These are phyloP conservation scores for Trichocladium antarcticum DNA, from an alignment of 495 filamentous ascomycete species.

Conservation along the genomic window DNA sequence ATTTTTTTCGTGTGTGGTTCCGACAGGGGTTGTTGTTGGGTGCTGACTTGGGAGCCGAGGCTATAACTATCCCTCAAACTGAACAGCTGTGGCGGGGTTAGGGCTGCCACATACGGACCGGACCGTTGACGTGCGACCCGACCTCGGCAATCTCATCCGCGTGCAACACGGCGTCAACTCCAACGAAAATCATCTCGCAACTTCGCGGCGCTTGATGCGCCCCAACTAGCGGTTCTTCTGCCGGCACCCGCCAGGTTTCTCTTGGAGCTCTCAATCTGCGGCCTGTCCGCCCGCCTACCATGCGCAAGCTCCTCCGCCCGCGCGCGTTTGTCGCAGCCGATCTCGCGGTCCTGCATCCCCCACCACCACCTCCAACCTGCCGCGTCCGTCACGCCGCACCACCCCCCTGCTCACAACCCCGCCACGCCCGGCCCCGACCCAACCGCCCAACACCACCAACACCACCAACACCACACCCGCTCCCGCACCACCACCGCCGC, in stretches of 20 bases:
- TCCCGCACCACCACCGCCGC: background rate
- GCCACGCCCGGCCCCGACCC: background rate
- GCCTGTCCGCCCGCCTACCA: background rate
- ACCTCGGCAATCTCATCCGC: no score
- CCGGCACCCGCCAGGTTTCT: background rate
- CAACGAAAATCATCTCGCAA: no score
- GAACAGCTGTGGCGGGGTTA: no score
- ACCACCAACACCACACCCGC: background rate
- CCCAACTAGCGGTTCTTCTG: background rate
- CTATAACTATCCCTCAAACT: no score
- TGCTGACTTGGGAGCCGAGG: no score
- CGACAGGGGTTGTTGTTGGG: no score
- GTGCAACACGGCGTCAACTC: no score
- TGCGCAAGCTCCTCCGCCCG: constrained; percentile 1
- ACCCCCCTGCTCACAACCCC: background rate
- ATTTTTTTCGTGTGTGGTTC: no score
- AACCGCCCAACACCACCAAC: background rate
- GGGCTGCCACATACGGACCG: no score
- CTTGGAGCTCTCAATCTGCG: background rate
- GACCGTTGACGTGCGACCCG: no score
- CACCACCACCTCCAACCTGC: background rate
- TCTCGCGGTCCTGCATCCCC: background rate
- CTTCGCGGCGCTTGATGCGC: background rate
- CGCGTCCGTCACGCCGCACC: background rate
- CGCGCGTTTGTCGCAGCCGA: background rate